Conservation (phyloP, 306 rosid species). For the Prunus davidiana region DNA sequence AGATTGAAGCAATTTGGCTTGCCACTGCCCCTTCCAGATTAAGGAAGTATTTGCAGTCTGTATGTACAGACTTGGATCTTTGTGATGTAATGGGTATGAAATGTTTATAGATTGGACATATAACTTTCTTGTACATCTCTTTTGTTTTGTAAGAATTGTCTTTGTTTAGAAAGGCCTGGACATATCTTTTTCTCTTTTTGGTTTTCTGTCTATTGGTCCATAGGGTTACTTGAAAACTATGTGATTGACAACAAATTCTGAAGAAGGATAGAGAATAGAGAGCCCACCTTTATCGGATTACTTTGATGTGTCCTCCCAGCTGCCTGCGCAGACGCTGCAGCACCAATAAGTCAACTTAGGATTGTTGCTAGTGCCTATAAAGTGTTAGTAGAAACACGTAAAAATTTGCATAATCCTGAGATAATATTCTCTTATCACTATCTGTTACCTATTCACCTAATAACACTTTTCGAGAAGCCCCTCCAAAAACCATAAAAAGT, state of each 20-base stretch:
- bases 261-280: neutral
- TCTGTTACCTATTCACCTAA: neutral
- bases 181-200: neutral
- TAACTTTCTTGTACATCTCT: conserved; percentile 23
- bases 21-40: conserved; percentile 26
- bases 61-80: conserved; percentile 14
- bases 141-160: neutral
- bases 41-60: conserved; percentile 24
- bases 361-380: neutral
- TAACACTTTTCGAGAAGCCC: neutral
- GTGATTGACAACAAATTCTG: neutral
- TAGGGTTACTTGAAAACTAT: neutral
- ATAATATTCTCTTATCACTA: neutral
- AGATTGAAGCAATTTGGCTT: conserved; percentile 37
- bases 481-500: neutral
- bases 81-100: conserved; percentile 20
- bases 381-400: neutral
- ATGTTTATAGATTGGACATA: conserved; percentile 12
- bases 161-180: neutral
- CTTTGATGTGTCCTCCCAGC: neutral
- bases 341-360: neutral
- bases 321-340: neutral
- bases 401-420: neutral
- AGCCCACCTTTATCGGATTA: neutral
- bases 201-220: neutral